Percentiles rank a stretch among this genome's conserved stretches.
Conservation (phyloP, 768 basidiomycete genomes). For the Pleurotus citrinopileatus region DNA sequence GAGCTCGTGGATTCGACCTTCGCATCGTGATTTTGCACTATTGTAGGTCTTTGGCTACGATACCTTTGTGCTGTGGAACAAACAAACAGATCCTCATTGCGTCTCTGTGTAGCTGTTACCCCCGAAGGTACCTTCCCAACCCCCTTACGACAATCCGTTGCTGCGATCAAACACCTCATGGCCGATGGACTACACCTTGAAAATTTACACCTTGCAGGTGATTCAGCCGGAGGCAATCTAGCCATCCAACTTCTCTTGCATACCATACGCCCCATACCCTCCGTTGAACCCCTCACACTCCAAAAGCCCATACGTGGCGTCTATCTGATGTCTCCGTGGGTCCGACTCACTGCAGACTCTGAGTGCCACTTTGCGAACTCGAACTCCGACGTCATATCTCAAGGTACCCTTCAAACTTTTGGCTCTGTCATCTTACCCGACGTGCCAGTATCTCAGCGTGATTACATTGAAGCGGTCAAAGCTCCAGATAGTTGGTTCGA, state of each 20-base stretch:
- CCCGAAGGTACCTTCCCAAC: conserved; percentile 33
- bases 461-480: conserved; percentile 28
- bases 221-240: conserved; percentile 34
- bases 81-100: no score
- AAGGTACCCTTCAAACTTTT: conserved; percentile 12
- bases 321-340: conserved; percentile 34
- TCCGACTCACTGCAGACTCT: conserved; percentile 20
- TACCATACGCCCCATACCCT: conserved; percentile 22
- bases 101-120: conserved; percentile 22
- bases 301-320: conserved; percentile 20
- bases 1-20: conserved; percentile 15
- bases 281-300: conserved; percentile 13
- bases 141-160: conserved; percentile 27
- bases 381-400: conserved; percentile 22
- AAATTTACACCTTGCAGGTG: conserved; percentile 31
- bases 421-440: conserved; percentile 19
- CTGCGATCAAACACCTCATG: conserved; percentile 30
- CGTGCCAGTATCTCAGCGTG: conserved; percentile 21
- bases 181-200: conserved; percentile 25
- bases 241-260: conserved; percentile 29
- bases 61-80: neutral
- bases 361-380: conserved; percentile 23
- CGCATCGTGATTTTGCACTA: conserved; percentile 30
- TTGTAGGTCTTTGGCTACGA: conserved; percentile 22
- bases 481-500: conserved; percentile 32